Evolutionary conservation across 2,329 filamentous ascomycete genomes (phyloP), one percentile per base, ranked within the genome.

Genomic region (Ophiostoma sp.): DNA sequence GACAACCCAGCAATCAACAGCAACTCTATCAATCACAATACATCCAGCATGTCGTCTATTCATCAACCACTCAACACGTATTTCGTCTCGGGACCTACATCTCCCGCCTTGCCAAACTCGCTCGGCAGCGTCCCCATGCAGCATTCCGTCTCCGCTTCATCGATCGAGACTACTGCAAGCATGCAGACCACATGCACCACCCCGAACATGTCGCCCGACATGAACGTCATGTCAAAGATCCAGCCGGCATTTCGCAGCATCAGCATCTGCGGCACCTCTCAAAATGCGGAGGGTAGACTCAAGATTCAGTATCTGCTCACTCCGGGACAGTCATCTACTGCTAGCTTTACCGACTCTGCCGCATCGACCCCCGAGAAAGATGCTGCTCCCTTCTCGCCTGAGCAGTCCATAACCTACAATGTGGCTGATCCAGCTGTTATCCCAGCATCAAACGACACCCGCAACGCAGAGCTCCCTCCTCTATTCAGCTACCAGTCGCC

Each of bases 91-190:
- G 40, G 38, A n/a, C 18, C 36, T 44, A 18, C 58, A 52, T 40
- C 41, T 44, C n/a, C 27, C 44, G 9, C 16, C 6, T 49, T 65
- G 45, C 45, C 60, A 16, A 63, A 63, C 60, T 18, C 60, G n/a
- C 40, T 42, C 47, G 63, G 41, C 11, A 67, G 70, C 38, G 55
- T 67, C 36, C 65, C 67, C 36, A 72, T 72, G 71, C 70, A 71
- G 49, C 66, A 66, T 7, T 72, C 71, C 14, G 58, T 68, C 52
- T 72, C 71, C 8, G 67, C 67, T 42, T 63, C 60, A 41, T 63
- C 60, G 3, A 40, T 42, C 40, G 60, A 42, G 14, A 63, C 60
- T 18, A 63, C 60, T 16, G 16, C 38, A 16, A 63, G 60, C 40
- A 44, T 63, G 60, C n/a, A 63, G n/a, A 63, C 60, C 40, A 63